Evolutionary conservation across 495 filamentous ascomycete genomes (phyloP), one percentile per base, ranked within the genome.

Genomic region (Chaetomium fimeti): DNA sequence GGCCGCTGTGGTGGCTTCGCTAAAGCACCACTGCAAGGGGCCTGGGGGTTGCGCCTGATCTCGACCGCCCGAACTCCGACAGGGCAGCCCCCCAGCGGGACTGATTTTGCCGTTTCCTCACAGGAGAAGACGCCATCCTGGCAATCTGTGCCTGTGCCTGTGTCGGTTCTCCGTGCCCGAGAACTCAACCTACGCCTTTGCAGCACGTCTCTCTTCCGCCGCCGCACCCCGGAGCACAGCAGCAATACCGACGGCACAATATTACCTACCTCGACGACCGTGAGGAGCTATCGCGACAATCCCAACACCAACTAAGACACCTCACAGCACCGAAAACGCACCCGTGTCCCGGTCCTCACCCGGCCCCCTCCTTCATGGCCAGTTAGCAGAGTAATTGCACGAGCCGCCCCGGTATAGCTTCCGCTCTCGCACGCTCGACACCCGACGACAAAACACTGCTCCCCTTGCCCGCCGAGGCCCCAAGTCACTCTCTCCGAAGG

Each of bases 11-110:
- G 60, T 71, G 70, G 58, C 65, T 64, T 57, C 68, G 64, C 69
- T 69, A 73, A 55, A 68, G 68, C 65, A 64, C 57, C 47, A 49
- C 43, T 40, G 61, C 61, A 64, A 57, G 57, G 57, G 48, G 20
- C 52, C 48, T 49, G 43, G 49, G 62, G 57, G 48, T 60, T 67
- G 57, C 66, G 66, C 66, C 68, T 66, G 65, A 69, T 72, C 64
- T 67, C 65, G 62, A 69, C 63, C 62, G 62, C 63, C 65, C 63
- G 49, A 63, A 61, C 48, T 48, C 56, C 52, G 54, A 58, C 54
- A 58, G 54, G 47, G 48, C 56, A 62, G 47, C 65, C 61, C 55
- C 63, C 47, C 24, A 51, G 28, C 42, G 61, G 53, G 53, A 49
- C 64, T 68, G 63, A 69, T 68, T 68, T 68, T 70, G 66, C 67